A percentile compares a stretch with the other conserved stretches of the same genome.
These are phyloP conservation scores for Ballota nigra DNA, from an alignment of 257 asterid species.

Conservation along the genomic window DNA sequence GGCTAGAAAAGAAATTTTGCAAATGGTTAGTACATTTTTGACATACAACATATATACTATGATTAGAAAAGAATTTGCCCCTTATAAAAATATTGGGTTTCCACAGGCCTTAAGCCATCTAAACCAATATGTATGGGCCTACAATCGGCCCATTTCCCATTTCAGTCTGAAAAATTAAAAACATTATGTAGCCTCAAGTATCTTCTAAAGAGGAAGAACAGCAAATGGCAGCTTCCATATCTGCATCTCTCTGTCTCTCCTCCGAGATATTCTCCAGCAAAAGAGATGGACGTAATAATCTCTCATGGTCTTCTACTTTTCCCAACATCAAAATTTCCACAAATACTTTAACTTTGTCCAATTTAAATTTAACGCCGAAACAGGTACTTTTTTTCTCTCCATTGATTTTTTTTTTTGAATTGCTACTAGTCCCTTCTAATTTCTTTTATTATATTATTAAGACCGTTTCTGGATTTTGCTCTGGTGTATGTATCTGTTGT, in stretches of 20 bases:
- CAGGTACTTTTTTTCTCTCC: conserved; percentile 37
- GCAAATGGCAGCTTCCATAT: conserved; percentile 41
- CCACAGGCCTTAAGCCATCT: neutral
- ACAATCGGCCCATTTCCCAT: neutral
- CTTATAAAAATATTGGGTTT: neutral
- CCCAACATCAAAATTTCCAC: conserved; percentile 47
- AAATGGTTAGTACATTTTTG: too few species aligned
- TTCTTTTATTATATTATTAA: neutral
- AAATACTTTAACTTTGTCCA: conserved; percentile 9
- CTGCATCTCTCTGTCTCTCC: conserved; percentile 34
- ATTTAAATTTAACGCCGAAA: conserved; percentile 31
- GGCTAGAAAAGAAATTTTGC: too few species aligned
- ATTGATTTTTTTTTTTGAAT: neutral
- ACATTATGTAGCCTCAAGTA: neutral
- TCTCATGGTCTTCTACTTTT: conserved; percentile 77
- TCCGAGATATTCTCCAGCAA: conserved; percentile 35
- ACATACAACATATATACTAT: too few species aligned
- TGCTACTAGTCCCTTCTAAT: neutral
- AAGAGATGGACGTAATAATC: conserved; percentile 29
- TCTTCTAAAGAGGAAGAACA: neutral
- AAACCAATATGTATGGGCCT: neutral
- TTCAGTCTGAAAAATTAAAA: neutral
- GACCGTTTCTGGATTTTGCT: neutral
- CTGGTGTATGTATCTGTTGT: neutral
- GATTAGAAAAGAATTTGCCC: too few species aligned